These are phyloP conservation scores for Colletotrichum paranaense DNA, from an alignment of 2,329 filamentous ascomycete genomes.

Conservation along the genomic window DNA sequence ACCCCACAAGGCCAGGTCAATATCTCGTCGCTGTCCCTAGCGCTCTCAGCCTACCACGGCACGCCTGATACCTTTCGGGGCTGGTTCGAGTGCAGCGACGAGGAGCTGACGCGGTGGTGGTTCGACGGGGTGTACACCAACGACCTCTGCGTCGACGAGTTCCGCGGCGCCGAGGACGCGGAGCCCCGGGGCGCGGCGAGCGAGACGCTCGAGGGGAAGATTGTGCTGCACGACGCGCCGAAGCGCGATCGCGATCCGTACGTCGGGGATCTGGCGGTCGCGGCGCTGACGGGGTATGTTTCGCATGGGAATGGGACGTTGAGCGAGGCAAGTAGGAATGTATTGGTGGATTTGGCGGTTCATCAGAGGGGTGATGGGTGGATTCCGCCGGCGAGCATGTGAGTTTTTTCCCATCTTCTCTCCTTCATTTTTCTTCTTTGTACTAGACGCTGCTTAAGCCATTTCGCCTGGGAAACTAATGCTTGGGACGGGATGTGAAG, in stretches of 20 bases:
- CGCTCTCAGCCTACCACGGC: slow-evolving; percentile 58
- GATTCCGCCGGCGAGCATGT: slow-evolving; percentile 66
- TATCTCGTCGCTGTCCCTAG: slow-evolving; percentile 55
- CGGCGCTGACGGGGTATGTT: slow-evolving; percentile 59
- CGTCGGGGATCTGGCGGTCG: slow-evolving; percentile 62
- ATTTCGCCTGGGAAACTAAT: background rate
- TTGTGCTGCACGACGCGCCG: slow-evolving; percentile 61
- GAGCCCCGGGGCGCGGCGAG: slow-evolving; percentile 59
- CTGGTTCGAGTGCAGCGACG: slow-evolving; percentile 64
- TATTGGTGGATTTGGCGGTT: slow-evolving; percentile 59
- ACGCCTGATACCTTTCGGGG: slow-evolving; percentile 61
- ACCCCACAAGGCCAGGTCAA: slow-evolving; percentile 53
- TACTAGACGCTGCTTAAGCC: too few species aligned
- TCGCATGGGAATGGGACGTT: slow-evolving; percentile 50
- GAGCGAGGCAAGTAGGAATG: slow-evolving; percentile 53
- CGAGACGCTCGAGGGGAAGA: slow-evolving; percentile 55
- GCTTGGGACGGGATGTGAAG: slow-evolving; percentile 37
- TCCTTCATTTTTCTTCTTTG: background rate
- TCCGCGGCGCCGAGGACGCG: slow-evolving; percentile 56
- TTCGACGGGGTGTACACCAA: slow-evolving; percentile 65
- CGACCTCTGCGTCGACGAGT: slow-evolving; percentile 59
- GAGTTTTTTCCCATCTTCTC: slow-evolving; percentile 35
- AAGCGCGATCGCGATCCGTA: slow-evolving; percentile 66
- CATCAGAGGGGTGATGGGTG: slow-evolving; percentile 63
- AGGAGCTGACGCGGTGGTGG: slow-evolving; percentile 62